Evolutionary conservation across 352 stramenopile genomes (phyloP), one percentile per base, ranked within the genome.

Genomic region (Thraustochytrium striatum): DNA sequence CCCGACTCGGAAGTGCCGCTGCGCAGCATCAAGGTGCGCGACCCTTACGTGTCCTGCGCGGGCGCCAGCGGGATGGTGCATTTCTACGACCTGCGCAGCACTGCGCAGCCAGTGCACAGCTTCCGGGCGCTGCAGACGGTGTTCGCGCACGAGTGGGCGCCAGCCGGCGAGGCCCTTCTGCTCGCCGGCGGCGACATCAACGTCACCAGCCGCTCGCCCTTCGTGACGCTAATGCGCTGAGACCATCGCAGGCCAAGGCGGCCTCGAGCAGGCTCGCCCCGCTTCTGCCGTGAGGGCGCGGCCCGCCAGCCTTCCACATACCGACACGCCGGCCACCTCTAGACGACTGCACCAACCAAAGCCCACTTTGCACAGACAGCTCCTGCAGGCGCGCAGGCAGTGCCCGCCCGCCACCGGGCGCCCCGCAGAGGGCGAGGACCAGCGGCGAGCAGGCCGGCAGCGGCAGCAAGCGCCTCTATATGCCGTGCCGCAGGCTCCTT

Each of bases 81-180:
- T 19, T 30, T 75, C 7, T 5, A 61, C 11, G 65, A 75, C 35
- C 3, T 32, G n/a, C 65, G 65, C 44, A 75, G 36, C 43, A 33
- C 58, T 13, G n/a, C 43, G 11, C 11, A 11, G 8, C 50, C 61
- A 5, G 30, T n/a, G 3, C 52, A 43, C n/a, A 39, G 44, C 41
- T 61, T 32, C 52, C 21, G 38, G 5, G 52, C 52, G 2, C 32
- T 32, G 25, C 41, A 30, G 5, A 25, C 33, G 19, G 25, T 75
- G 16, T 75, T 75, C 25, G 2, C 65, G 32, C 65, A 75, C 32
- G 65, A 30, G 5, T 75, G 65, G 65, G 65, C 58, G 1, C 65
- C 39, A 16, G 21, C 39, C 30, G 65, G 65, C 5, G 65, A 25
- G 3, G 43, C 65, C 0, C 52, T 75, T 21, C 50, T 75, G 19